Base-by-base conservation (phyloP, 192 early-diverging fungal genomes). In the Coemansia sp. region DNA sequence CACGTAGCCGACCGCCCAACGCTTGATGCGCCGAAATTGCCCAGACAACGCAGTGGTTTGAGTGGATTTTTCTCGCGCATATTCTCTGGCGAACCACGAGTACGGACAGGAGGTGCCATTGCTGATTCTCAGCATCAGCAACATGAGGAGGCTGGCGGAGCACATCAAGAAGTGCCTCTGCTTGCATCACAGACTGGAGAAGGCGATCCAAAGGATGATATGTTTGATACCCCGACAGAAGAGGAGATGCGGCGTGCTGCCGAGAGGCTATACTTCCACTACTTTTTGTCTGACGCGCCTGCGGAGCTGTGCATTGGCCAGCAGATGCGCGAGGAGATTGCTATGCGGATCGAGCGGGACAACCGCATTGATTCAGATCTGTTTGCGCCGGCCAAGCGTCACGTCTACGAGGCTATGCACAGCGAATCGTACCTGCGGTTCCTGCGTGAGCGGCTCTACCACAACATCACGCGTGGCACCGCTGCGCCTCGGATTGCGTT, bases 401-500 rank as follows among this genome's bases (percentile, higher is more conserved):
- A 81, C 31, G 78, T 62, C 7, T 81, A 75, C 69, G 68, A 75
- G 68, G 69, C 68, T 7, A 74, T 81, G 72, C 72, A 68, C 33
- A 59, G 74, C 65, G 78, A 81, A 40, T 81, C 78, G 48, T 74
- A 75, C 42, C 25, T 69, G 62, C 72, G 78, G 20, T 81, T 81
- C 38, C 28, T 75, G 62, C 78, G 78, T 56, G 78, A 81, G 48
- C 65, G 73, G 15, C 47, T 72, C 28, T 64, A 58, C 37, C 78
- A 81, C 68, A 81, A 81, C 60, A 81, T 64, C 28, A 68, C 79
- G 25, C 59, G 72, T 5, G 72, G 68, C 44, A 65, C 79, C 6
- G 72, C 79, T 11, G 72, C 73, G 22, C 79, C 73, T 19, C 64
- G 79, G 14, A 72, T 75, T n/a, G 73, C 66, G 22, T 33, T 81